Base-by-base conservation (phyloP, 1,139 yeast species). In the Blastobotrys niveus region DNA sequence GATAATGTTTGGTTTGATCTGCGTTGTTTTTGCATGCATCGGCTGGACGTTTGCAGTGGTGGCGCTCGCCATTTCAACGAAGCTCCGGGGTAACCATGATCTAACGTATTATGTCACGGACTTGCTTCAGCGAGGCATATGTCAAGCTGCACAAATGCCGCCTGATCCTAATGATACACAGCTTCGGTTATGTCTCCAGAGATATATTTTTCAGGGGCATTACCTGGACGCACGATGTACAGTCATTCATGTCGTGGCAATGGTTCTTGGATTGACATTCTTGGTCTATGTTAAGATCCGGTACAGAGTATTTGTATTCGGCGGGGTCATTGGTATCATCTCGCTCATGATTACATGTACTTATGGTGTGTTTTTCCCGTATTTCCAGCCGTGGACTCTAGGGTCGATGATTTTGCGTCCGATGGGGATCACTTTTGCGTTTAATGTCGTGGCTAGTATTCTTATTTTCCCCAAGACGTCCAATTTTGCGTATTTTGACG, bases 391-490 rank as follows among this genome's bases (percentile, higher is more conserved):
- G 8, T 48, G 48, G 52, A 26, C 38, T 1, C 41, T 52, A 19
- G 63, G 59, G 3, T 48, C 56, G n/a, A 35, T 42, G 10, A 47
- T 53, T 3, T 32, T 54, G 5, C 52, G 55, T 30, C 62, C 66
- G 1, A 37, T 54, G 39, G 58, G 58, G 5, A 34, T 62, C 36
- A 52, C 54, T 2, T 45, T 57, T 10, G 55, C 57, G 1, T 45
- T 56, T 6, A 38, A 51, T 12, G 46, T 58, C 21, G 45, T 52
- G 5, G 49, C 48, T 2, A 43, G 58, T 1, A 30, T 49, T 6
- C 22, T 60, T 3, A 42, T 61, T 6, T 56, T 56, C 40, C 66
- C 66, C 2, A 47, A 48, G 10, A 53, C 64, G 0, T 59, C 66
- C 0, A 56, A 48, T 40, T 48, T 35, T 32, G 51, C 53, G 18